Evolutionary conservation across 352 stramenopile genomes (phyloP).

Genomic region (Phytophthora lateralis): DNA sequence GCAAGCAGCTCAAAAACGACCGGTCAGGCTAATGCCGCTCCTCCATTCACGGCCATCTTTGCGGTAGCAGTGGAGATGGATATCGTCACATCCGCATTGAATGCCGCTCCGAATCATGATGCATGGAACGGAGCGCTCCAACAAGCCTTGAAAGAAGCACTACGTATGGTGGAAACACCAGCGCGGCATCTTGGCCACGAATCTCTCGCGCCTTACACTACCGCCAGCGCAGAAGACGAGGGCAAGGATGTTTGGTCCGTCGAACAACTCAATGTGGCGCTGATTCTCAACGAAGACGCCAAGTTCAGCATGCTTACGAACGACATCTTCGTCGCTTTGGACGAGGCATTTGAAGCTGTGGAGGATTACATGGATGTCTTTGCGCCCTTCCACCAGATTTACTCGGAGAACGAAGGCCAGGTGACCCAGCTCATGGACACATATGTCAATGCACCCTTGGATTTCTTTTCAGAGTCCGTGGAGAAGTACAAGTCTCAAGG

Average conservation of each 20-base stretch:
- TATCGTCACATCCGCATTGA: conserved; percentile 38
- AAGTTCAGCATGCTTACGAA: conserved; percentile 85
- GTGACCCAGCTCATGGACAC: conserved; percentile 61
- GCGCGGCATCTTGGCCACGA: conserved; percentile 84
- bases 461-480: conserved; percentile 84
- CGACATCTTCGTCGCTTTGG: conserved; percentile 84
- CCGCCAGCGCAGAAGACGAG: conserved; percentile 83
- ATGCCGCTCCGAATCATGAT: conserved; percentile 64
- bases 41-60: conserved; percentile 63
- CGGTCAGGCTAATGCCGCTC: conserved; percentile 12
- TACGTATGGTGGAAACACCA: conserved; percentile 90
- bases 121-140: conserved; percentile 75
- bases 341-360: conserved; percentile 81
- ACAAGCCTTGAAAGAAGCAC: conserved; percentile 78
- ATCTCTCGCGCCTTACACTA: conserved; percentile 78
- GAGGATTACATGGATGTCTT: conserved; percentile 92
- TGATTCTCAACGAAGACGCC: conserved; percentile 85
- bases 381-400: conserved; percentile 87
- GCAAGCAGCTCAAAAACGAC: conserved; percentile 9
- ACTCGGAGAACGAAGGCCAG: conserved; percentile 84
- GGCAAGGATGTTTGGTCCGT: conserved; percentile 82
- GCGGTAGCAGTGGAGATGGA: conserved; percentile 75
- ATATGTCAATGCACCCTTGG: conserved; percentile 74
- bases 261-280: conserved; percentile 76
- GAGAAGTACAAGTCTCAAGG: conserved; percentile 83